These are phyloP conservation scores for Elsinoe perseae DNA, from an alignment of 2,329 filamentous ascomycete genomes.

Conservation along the genomic window DNA sequence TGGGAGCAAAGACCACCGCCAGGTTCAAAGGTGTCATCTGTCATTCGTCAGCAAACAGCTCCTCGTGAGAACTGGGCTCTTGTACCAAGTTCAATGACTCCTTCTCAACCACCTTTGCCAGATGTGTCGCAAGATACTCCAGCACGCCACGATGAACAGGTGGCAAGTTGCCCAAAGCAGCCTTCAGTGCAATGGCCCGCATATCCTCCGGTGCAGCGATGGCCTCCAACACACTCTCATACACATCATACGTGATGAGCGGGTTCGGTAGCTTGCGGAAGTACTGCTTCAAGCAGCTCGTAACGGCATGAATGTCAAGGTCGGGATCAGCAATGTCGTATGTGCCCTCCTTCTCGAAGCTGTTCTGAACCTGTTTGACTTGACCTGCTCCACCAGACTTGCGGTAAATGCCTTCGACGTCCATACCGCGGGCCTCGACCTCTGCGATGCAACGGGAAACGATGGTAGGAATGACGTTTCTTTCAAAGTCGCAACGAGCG, in stretches of 20 bases:
- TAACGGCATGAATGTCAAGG: constrained; percentile 92
- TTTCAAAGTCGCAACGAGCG: constrained; percentile 80
- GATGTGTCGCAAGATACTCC: constrained; percentile 89
- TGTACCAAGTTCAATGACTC: constrained; percentile 76
- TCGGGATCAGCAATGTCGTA: constrained; percentile 90
- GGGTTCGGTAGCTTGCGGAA: constrained; percentile 88
- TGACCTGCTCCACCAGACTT: constrained; percentile 92
- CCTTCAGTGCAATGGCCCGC: constrained; percentile 62
- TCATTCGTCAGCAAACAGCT: constrained; percentile 24
- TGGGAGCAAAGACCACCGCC: constrained; percentile 94
- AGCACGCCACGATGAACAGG: constrained; percentile 79
- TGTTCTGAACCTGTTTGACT: constrained; percentile 81
- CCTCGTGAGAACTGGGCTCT: constrained; percentile 17
- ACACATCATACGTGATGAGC: constrained; percentile 84
- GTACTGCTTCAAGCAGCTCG: constrained; percentile 93
- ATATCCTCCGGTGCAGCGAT: constrained; percentile 52
- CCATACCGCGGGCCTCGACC: constrained; percentile 92
- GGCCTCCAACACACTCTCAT: constrained; percentile 79
- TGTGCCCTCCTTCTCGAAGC: constrained; percentile 73
- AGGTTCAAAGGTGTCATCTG: constrained; percentile 95
- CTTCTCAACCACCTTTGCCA: constrained; percentile 74
- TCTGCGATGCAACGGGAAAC: constrained; percentile 93
- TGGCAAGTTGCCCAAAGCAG: constrained; percentile 70
- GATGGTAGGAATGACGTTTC: constrained; percentile 79
- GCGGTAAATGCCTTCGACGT: constrained; percentile 93